Conservation (phyloP, 805 yeast genomes). For the Alloascoidea africana region DNA sequence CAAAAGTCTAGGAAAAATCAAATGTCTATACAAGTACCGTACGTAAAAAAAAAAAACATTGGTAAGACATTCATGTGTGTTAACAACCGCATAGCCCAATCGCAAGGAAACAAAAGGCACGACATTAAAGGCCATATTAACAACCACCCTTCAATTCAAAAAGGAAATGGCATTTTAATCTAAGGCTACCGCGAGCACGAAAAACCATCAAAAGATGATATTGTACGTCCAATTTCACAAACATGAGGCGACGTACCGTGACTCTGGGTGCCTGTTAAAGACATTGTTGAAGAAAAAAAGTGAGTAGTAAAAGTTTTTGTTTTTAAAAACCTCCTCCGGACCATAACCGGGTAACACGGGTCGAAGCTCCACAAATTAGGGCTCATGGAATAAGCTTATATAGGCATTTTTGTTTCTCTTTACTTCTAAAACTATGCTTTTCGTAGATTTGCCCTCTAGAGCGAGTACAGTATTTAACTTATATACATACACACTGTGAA, state of each 20-base stretch:
- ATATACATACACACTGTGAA: too few species aligned
- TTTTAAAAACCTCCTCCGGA: too few species aligned
- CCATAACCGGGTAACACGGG: too few species aligned
- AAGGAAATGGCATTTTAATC: constrained; percentile 33
- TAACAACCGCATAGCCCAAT: constrained; percentile 67
- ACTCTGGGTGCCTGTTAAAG: constrained; percentile 18
- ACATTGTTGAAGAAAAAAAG: background rate
- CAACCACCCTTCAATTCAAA: constrained; percentile 38
- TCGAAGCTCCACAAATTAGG: too few species aligned
- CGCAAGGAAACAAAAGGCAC: background rate
- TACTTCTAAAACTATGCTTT: too few species aligned
- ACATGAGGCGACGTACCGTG: constrained; percentile 24
- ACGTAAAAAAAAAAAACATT: constrained; percentile 2
- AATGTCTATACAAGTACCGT: too few species aligned
- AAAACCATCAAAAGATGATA: constrained; percentile 15
- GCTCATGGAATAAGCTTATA: too few species aligned
- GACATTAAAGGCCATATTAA: constrained; percentile 31
- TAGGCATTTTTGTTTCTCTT: too few species aligned
- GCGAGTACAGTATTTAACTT: too few species aligned
- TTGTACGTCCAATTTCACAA: constrained; percentile 17
- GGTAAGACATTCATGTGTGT: constrained; percentile 32
- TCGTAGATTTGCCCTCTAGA: too few species aligned
- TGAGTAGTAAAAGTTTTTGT: too few species aligned
- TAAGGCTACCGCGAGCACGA: constrained; percentile 95
- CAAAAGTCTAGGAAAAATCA: too few species aligned